Percentiles rank a stretch among this genome's conserved stretches.
Evolutionary conservation across 176 grass and related monocot genomes (phyloP).

Genomic region (Avena eriantha): DNA sequence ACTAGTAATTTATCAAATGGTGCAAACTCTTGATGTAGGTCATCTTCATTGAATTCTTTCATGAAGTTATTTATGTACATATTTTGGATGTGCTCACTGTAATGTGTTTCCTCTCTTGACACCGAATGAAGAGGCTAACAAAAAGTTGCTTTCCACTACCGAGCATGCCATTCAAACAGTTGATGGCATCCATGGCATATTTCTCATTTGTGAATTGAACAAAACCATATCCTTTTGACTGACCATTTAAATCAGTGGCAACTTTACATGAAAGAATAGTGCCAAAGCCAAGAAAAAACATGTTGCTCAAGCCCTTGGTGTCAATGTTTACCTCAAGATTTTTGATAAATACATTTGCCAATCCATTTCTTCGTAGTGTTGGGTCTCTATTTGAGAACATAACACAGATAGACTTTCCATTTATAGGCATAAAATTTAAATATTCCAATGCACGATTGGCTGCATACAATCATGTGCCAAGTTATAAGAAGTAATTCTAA

Average conservation of each 20-base stretch:
- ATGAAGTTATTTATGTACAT: conserved; percentile 64
- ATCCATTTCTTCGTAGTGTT: conserved; percentile 38
- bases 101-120: neutral
- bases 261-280: conserved; percentile 61
- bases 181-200: conserved; percentile 49
- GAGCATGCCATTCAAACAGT: conserved; percentile 48
- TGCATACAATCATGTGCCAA: conserved; percentile 23
- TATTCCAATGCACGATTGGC: conserved; percentile 46
- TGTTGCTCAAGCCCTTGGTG: conserved; percentile 39
- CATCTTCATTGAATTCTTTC: conserved; percentile 32
- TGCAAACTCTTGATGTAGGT: conserved; percentile 43
- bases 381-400: conserved; percentile 64
- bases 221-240: conserved; percentile 59
- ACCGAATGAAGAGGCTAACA: conserved; percentile 44
- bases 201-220: conserved; percentile 49
- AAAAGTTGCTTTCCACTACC: conserved; percentile 50
- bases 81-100: conserved; percentile 38
- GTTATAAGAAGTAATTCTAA: neutral
- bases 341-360: conserved; percentile 59
- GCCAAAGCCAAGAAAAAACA: conserved; percentile 47
- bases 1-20: conserved; percentile 56
- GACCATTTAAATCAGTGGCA: conserved; percentile 37
- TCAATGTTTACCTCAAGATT: conserved; percentile 55
- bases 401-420: conserved; percentile 48
- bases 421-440: conserved; percentile 48